Evolutionary conservation across 1,284 basidiomycete species (phyloP), one percentile per base, ranked within the genome.

Genomic region (Mycosarcoma maydis): DNA sequence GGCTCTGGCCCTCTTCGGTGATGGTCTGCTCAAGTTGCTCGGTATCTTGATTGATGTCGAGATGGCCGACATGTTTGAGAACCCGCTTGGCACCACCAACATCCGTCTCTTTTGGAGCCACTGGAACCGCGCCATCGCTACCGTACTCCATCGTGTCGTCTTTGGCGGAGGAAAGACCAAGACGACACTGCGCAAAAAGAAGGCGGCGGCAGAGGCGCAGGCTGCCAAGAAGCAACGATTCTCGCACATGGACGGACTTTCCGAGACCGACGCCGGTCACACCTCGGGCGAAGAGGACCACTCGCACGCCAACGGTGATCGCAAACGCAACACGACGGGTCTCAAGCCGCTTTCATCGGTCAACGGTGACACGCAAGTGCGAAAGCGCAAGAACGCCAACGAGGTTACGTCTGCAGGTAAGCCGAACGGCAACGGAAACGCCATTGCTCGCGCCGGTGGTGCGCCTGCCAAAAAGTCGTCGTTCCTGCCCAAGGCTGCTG

Each of bases 61-160:
- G 59, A 80, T 80, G 75, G 66, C 68, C 34, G 74, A 78, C 41
- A 77, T 80, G 74, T 81, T 81, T 33, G 75, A 80, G 38, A 80
- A 79, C 43, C 79, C 79, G 1, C 43, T 80, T 22, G 71, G 72
- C 20, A 79, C 79, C 7, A 75, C 75, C 51, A 79, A 77, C 62
- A 73, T 81, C 32, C 78, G 78, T 19, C 57, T 78, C 24, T 80
- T 81, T 51, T 80, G 80, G 80, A 77, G 76, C 27, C 77, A 79
- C 62, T 81, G 80, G 80, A 81, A 81, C 50, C 72, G 77, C 20
- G 77, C 78, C 27, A 80, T 81, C 45, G 76, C 80, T 17, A 65
- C 73, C 5, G 76, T 81, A 4, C 67, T 81, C 4, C 80, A 80
- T 60, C 76, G 80, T n/a, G 78, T 81, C 47, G 67, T 81, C 7